Evolutionary conservation across 306 rosid genomes (phyloP).

Genomic region (Spatholobus suberectus): DNA sequence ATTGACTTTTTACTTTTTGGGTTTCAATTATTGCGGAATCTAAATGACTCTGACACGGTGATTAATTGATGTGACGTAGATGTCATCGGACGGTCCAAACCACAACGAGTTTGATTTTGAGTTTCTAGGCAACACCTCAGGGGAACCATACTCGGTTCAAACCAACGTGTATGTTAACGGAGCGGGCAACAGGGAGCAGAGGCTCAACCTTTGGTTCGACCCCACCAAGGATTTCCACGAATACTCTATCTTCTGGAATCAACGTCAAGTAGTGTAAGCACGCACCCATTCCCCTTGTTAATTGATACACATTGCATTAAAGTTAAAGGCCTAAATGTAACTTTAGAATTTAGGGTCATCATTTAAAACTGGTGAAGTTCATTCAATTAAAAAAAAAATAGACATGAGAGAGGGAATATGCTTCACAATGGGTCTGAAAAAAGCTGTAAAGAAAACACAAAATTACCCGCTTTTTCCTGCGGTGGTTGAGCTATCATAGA

Average conservation of each 20-base stretch:
- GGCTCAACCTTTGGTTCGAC: conserved; percentile 93
- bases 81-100: conserved; percentile 88
- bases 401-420: not conserved
- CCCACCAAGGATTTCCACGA: conserved; percentile 83
- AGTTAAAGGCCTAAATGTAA: not conserved
- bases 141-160: conserved; percentile 89
- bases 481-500: conserved; percentile 45
- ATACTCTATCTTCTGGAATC: conserved; percentile 88
- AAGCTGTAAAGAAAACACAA: conserved; percentile 13
- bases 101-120: conserved; percentile 95
- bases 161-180: conserved; percentile 91
- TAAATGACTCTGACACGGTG: conserved; percentile 23
- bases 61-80: conserved; percentile 47
- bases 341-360: no score
- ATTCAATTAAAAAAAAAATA: not conserved
- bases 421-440: not conserved
- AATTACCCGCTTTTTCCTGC: conserved; percentile 3
- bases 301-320: not conserved
- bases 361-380: not conserved
- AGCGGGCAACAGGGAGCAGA: conserved; percentile 88
- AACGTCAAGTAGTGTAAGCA: conserved; percentile 90
- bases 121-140: conserved; percentile 84
- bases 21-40: conserved; percentile 28
- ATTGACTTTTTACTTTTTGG: conserved; percentile 9
- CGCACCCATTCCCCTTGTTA: conserved; percentile 41